A percentile compares a stretch with the other conserved stretches of the same genome.
These are phyloP conservation scores for Cercospora sesami DNA, from an alignment of 2,329 filamentous ascomycete species.

Conservation along the genomic window DNA sequence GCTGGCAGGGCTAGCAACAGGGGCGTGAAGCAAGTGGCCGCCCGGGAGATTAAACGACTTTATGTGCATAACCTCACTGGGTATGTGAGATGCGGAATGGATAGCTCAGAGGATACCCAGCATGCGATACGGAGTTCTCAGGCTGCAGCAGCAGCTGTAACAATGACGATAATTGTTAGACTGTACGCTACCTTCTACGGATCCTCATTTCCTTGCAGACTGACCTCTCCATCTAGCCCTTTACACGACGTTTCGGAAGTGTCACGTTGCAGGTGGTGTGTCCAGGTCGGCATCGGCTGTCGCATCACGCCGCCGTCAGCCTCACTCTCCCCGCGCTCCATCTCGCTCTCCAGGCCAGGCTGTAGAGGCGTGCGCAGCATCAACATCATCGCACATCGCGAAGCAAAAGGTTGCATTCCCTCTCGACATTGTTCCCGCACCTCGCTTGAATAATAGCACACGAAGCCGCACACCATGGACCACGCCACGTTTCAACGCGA, in stretches of 20 bases:
- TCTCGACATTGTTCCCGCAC: neutral
- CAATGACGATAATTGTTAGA: constrained; percentile 5
- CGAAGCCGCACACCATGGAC: constrained; percentile 27
- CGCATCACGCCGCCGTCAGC: constrained; percentile 3
- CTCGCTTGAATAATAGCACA: neutral
- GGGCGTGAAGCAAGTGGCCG: constrained; percentile 41
- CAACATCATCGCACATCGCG: neutral
- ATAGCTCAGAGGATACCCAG: constrained; percentile 26
- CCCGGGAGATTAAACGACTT: constrained; percentile 28
- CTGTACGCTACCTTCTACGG: neutral
- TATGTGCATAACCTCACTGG: constrained; percentile 22
- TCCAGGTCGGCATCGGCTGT: neutral
- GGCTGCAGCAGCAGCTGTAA: constrained; percentile 8
- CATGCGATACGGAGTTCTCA: constrained; percentile 20
- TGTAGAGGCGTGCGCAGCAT: neutral
- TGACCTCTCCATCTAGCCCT: neutral
- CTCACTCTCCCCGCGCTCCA: constrained; percentile 4
- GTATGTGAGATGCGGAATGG: constrained; percentile 22
- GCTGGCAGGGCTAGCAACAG: constrained; percentile 29
- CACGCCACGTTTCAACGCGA: constrained; percentile 30
- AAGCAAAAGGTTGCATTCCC: neutral
- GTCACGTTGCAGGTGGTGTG: neutral
- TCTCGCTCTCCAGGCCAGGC: neutral
- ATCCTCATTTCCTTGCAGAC: neutral
- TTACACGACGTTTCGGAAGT: neutral